Percentiles rank a stretch among this genome's conserved stretches.
Conservation (phyloP, 768 basidiomycete species). For the Pleurotus tuoliensis region DNA sequence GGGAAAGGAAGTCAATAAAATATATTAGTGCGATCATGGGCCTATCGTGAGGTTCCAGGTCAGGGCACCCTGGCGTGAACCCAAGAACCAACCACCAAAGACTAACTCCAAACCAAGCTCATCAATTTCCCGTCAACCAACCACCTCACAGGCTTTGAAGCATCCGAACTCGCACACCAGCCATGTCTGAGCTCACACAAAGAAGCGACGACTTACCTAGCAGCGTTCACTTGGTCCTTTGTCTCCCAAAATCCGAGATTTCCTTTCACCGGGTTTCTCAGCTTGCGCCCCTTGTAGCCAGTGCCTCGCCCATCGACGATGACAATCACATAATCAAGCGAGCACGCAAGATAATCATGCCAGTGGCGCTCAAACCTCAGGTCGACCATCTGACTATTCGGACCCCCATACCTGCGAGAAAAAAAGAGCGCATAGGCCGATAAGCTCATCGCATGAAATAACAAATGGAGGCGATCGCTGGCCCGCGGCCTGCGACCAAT, state of each 20-base stretch:
- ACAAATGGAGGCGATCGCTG: neutral
- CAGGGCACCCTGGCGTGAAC: constrained; percentile 7
- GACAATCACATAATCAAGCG: constrained; percentile 81
- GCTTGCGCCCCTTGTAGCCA: constrained; percentile 78
- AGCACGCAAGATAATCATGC: constrained; percentile 83
- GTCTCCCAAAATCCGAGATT: constrained; percentile 90
- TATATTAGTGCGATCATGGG: constrained; percentile 1
- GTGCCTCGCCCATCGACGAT: constrained; percentile 92
- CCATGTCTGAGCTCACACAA: constrained; percentile 1
- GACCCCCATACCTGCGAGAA: constrained; percentile 80
- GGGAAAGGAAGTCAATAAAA: neutral
- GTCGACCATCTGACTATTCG: constrained; percentile 76
- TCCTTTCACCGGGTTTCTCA: constrained; percentile 85
- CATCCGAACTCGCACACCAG: neutral
- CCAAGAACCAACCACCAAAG: neutral
- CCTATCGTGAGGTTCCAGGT: constrained; percentile 1
- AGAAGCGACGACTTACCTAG: constrained; percentile 49
- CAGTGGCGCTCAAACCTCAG: constrained; percentile 69
- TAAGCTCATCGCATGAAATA: neutral
- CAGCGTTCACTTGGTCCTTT: constrained; percentile 84
- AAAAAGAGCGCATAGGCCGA: neutral
- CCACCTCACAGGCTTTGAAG: constrained; percentile 4
- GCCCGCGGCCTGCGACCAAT: neutral
- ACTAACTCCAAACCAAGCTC: constrained; percentile 7
- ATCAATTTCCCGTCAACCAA: constrained; percentile 4